These are phyloP conservation scores for Termitomyces sp. DNA, from an alignment of 768 basidiomycete genomes.

Conservation along the genomic window DNA sequence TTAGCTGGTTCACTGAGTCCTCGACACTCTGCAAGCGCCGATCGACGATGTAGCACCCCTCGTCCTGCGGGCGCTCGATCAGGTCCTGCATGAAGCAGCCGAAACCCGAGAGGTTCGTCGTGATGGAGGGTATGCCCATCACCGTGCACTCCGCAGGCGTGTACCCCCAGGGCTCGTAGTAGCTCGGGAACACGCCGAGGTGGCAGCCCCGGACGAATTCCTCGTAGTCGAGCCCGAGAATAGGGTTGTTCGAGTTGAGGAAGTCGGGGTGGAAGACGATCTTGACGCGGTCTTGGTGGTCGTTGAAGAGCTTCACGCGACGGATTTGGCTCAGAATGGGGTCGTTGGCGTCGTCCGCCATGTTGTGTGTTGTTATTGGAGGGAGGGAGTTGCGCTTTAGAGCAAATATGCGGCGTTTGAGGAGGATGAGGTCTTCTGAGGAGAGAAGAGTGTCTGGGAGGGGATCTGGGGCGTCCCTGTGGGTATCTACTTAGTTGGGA, in stretches of 20 bases:
- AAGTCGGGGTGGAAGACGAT: conserved; percentile 99
- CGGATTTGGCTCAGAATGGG: conserved; percentile 95
- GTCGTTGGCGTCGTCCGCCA: conserved; percentile 90
- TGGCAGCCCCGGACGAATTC: conserved; percentile 99
- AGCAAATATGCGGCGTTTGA: conserved; percentile 96
- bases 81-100: conserved; percentile 99
- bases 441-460: conserved; percentile 77
- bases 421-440: conserved; percentile 87
- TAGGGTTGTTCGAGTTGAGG: conserved; percentile 96
- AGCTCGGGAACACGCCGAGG: conserved; percentile 96
- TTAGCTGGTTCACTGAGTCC: conserved; percentile 84
- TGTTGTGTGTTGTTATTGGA: conserved; percentile 97
- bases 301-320: conserved; percentile 91
- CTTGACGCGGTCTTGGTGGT: conserved; percentile 86
- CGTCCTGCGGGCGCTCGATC: conserved; percentile 90
- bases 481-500: conserved; percentile 20
- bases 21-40: conserved; percentile 86
- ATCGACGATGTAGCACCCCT: conserved; percentile 97
- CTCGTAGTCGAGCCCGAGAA: conserved; percentile 95
- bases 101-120: conserved; percentile 97
- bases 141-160: conserved; percentile 99
- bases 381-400: conserved; percentile 94
- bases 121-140: conserved; percentile 97
- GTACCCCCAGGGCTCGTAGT: conserved; percentile 96
- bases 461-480: conserved; percentile 73